phyloP scores from a whole-genome alignment of 352 stramenopile species.

The Phytophthora pluvialis region DNA sequence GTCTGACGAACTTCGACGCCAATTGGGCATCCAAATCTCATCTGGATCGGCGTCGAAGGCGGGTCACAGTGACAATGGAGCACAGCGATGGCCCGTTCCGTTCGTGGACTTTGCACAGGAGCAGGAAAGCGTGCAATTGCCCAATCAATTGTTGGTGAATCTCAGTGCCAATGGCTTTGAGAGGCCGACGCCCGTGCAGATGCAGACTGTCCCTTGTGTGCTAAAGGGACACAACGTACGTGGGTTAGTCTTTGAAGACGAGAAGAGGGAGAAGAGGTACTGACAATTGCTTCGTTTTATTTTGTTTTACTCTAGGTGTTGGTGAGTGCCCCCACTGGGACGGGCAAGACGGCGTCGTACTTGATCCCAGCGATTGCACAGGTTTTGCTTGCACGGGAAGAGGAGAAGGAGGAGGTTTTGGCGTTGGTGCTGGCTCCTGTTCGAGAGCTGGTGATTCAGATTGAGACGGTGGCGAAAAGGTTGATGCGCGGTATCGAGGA shows the following conservation, averaged over 20 bases:
- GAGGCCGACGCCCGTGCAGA: constrained; percentile 72
- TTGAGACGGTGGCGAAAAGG: constrained; percentile 63
- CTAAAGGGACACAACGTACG: constrained; percentile 51
- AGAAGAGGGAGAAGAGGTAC: background rate
- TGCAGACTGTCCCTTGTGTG: constrained; percentile 70
- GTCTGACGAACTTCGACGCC: constrained; percentile 30
- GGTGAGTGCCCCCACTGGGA: constrained; percentile 68
- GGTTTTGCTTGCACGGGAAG: constrained; percentile 31
- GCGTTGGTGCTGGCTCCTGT: constrained; percentile 67
- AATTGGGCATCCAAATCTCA: constrained; percentile 43
- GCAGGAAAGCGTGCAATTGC: constrained; percentile 31
- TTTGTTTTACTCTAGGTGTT: constrained; percentile 45
- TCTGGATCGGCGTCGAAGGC: background rate
- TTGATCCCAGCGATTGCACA: constrained; percentile 62
- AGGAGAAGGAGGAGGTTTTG: constrained; percentile 26
- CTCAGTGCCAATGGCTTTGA: constrained; percentile 43
- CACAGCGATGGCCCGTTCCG: constrained; percentile 7
- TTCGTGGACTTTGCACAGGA: constrained; percentile 40
- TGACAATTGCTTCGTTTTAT: background rate
- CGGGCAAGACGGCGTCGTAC: constrained; percentile 74
- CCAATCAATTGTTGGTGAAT: constrained; percentile 46
- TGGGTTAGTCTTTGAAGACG: background rate
- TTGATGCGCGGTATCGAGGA: constrained; percentile 59
- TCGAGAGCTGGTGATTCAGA: constrained; percentile 78
- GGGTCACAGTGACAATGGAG: background rate